Evolutionary conservation across 1,139 yeast species (phyloP).

Genomic region (Trichomonascaceae sp.): DNA sequence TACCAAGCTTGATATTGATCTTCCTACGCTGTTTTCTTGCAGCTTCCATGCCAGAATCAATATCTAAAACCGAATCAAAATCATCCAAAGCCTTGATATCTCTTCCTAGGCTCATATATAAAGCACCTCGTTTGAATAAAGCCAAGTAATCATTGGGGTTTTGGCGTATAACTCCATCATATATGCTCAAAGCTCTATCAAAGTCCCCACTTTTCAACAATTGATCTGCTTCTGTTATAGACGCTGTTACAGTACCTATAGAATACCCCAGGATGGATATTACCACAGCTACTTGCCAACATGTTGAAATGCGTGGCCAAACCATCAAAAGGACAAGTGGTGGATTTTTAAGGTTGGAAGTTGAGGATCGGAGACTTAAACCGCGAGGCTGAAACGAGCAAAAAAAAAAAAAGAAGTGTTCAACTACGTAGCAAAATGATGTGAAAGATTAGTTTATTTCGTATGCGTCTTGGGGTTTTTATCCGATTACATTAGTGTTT

Average conservation of each 20-base stretch:
- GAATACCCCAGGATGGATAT: background rate
- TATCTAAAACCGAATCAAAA: slow-evolving; percentile 29
- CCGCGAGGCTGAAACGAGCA: background rate
- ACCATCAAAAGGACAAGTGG: background rate
- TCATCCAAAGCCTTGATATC: slow-evolving; percentile 35
- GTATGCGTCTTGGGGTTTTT: no score
- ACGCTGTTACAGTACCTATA: slow-evolving; percentile 54
- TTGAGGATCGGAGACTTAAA: background rate
- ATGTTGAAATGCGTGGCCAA: background rate
- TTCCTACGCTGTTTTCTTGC: slow-evolving; percentile 34
- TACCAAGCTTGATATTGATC: slow-evolving; percentile 31
- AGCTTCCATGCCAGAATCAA: slow-evolving; percentile 32
- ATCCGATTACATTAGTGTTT: background rate
- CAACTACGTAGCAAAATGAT: background rate
- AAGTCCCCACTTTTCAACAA: slow-evolving; percentile 17
- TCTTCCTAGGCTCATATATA: slow-evolving; percentile 32
- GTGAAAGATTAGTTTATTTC: no score
- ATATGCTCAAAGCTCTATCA: slow-evolving; percentile 54
- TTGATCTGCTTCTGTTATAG: slow-evolving; percentile 18
- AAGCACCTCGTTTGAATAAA: slow-evolving; percentile 36
- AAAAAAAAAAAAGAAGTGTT: no score
- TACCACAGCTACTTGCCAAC: background rate
- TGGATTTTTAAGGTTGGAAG: background rate
- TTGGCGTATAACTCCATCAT: slow-evolving; percentile 27
- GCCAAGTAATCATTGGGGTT: slow-evolving; percentile 31